Conservation (phyloP, 352 stramenopile species). For the Sclerospora graminicola region DNA sequence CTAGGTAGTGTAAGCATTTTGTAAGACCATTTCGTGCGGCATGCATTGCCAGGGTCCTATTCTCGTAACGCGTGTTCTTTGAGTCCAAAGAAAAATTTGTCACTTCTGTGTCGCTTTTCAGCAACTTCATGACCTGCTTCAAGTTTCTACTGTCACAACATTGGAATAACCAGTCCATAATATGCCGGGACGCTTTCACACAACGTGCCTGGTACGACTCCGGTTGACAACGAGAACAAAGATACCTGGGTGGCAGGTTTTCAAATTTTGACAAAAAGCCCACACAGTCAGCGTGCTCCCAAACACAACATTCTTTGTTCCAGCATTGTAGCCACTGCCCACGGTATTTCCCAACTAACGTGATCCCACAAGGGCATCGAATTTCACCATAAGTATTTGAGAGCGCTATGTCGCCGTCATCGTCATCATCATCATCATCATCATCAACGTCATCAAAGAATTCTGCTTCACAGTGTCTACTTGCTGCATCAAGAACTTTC, state of each 20-base stretch:
- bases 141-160: slow-evolving; percentile 55
- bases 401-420: slow-evolving; percentile 12
- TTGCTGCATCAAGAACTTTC: background rate
- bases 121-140: slow-evolving; percentile 36
- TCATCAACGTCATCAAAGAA: slow-evolving; percentile 8
- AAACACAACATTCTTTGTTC: slow-evolving; percentile 45
- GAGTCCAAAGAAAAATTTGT: slow-evolving; percentile 22
- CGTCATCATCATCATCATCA: slow-evolving; percentile 6
- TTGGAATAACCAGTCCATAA: slow-evolving; percentile 54
- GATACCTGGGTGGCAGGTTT: slow-evolving; percentile 18
- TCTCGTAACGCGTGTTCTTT: slow-evolving; percentile 21
- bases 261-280: slow-evolving; percentile 28
- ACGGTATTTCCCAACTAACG: slow-evolving; percentile 34
- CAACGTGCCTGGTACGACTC: slow-evolving; percentile 22
- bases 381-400: slow-evolving; percentile 34
- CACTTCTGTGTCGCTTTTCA: slow-evolving; percentile 20
- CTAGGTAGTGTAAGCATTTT: slow-evolving; percentile 28
- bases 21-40: slow-evolving; percentile 28
- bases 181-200: slow-evolving; percentile 12
- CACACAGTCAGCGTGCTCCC: slow-evolving; percentile 69
- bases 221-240: slow-evolving; percentile 41
- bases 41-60: slow-evolving; percentile 44
- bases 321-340: slow-evolving; percentile 65
- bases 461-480: slow-evolving; percentile 1
- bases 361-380: slow-evolving; percentile 43